Base-by-base conservation (phyloP, 129 eudicot species). In the Flaveria sonorensis region DNA sequence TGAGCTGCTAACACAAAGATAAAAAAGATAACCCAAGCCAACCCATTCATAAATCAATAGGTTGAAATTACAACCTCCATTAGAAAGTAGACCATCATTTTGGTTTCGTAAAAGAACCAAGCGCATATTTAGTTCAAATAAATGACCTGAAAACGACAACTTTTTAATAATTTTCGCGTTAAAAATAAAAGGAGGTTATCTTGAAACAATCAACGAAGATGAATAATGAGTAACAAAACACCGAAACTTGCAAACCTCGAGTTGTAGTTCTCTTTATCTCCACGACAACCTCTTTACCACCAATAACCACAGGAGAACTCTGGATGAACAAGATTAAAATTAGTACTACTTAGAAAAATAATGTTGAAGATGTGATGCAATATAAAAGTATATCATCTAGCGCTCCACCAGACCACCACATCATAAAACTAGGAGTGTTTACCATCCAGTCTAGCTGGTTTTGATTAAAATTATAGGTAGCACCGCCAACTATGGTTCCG, bases 201-300 rank as follows among this genome's bases (percentile, higher is more conserved):
- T 62, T 46, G 71, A 75, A 63, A 30, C 4, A 5, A 30, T 30
- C 36, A 30, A 30, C 36, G 4, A 4, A 30, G 36, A 30, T 30
- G 36, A 30, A 30, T 4, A 30, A 30, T 4, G 5, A 30, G 36
- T 30, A 30, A 30, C 3, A 61, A 47, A 61, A 39, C 18, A 73
- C 21, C 30, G 45, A 43, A 68, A 59, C 24, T 77, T 30, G 55
- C 77, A 51, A 48, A 83, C 93, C 93, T 83, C 93, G 85, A 30
- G 88, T 83, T 7, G 88, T 83, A 36, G 93, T 86, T 77, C 86
- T 88, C 79, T 88, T 88, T 59, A 78, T 81, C 85, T 88, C 93
- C 40, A 86, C 87, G 43, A 52, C 71, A 56, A 83, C 88, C 71
- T 88, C 86, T 70, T 76, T 81, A 72, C 47, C 90, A 71, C 88